Base-by-base conservation (phyloP, 2,329 filamentous ascomycete species). In the Talaromyces verruculosus region DNA sequence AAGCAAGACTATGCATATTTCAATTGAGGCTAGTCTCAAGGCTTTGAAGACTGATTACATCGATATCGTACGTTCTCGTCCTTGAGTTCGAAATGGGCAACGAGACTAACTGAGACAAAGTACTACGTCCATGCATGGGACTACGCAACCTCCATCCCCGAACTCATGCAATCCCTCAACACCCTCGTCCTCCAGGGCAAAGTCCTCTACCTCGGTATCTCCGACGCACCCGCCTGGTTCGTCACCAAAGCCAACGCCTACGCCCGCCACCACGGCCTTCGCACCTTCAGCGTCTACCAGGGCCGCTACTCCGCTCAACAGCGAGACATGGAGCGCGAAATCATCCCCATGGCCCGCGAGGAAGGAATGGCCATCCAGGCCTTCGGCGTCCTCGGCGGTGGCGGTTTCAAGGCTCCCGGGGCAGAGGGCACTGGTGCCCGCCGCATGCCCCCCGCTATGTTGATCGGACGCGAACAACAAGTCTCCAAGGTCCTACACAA, bases 181-280 rank as follows among this genome's bases (percentile, higher is more conserved):
- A 78, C 82, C 22, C 79, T 90, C 11, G 87, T 91, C 0, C 66
- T 74, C 0, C 73, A 81, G 5, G 87, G 88, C 19, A 90, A 90
- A 70, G 87, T 91, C 0, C 78, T 88, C 17, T 90, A 91, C 69
- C 80, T 91, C 0, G 89, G 89, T 2, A 82, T 90, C 74, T 87
- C 84, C 49, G 88, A 91, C 70, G 87, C 87, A 0, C 89, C 89
- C 0, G 89, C 89, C 8, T 91, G 89, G 89, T 76, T 89, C 19
- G 88, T 89, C 11, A 84, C 82, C 72, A 88, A 87, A 72, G 86
- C 86, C 17, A 90, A 89, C 63, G 84, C 88, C 73, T 89, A 92
- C 72, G 91, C 91, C 6, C 84, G 88, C 49, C 84, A 86, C 68
- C 85, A 92, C 68, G 89, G 88, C n/a, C 82, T 92, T 33, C 85